Conservation (phyloP, 1,284 basidiomycete genomes). For the Ganoderma meredithae region DNA sequence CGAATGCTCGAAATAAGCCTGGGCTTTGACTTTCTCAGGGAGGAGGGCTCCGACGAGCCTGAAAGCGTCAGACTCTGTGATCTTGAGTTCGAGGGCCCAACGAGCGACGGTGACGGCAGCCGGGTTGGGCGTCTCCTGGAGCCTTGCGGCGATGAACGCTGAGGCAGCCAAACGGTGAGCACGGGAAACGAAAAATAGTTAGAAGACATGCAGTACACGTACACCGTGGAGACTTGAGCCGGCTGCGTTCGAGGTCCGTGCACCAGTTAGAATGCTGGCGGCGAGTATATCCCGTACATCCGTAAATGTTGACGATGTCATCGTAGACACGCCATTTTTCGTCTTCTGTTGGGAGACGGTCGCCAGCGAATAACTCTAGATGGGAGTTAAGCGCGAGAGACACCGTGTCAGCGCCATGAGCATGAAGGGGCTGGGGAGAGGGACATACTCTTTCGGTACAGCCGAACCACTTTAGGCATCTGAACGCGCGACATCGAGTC, state of each 20-base stretch:
- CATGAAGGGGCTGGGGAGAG: too few species aligned
- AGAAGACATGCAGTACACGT: neutral
- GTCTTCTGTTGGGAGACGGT: neutral
- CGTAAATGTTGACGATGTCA: neutral
- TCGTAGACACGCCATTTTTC: neutral
- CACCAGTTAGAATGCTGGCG: slow-evolving; percentile 2
- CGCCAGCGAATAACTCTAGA: neutral
- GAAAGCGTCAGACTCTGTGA: neutral
- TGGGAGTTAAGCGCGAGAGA: neutral
- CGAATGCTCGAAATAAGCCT: neutral
- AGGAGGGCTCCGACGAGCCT: neutral
- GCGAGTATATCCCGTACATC: neutral
- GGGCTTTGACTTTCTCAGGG: neutral
- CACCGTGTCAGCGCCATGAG: neutral
- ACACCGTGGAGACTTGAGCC: neutral
- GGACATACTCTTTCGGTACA: neutral
- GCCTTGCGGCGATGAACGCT: neutral
- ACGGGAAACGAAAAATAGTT: neutral
- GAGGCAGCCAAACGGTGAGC: neutral
- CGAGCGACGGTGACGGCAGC: neutral
- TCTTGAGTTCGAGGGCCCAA: neutral
- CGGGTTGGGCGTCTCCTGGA: neutral
- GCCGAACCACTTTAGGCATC: neutral
- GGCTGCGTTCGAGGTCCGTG: neutral
- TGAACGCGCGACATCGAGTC: neutral